Base-by-base conservation (phyloP, 192 early-diverging fungal genomes). In the Linderina pennispora region DNA sequence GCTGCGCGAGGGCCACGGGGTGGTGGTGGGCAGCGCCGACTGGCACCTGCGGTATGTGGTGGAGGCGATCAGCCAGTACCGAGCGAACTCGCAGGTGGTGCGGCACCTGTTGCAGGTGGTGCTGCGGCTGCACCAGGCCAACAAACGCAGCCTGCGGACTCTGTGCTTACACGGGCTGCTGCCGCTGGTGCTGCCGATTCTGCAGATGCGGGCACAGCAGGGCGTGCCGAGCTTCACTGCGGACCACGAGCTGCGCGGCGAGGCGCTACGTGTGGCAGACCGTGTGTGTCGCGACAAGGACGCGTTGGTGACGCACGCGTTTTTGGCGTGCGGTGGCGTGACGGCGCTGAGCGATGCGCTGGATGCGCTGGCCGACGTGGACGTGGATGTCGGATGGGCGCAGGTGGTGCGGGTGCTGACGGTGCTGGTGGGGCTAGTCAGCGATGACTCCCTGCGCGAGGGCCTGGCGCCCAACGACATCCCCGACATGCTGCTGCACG, bases 121-220 rank as follows among this genome's bases (percentile, higher is more conserved):
- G 44, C 67, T 67, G 33, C 58, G 64, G 0, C 55, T 74, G 45
- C 65, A 62, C 24, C 62, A 65, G 20, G 65, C 62, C 62, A 62
- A 65, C 25, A 36, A 45, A 7, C 53, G 50, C 16, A 62, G 61
- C 50, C 34, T 49, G 38, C 62, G 69, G 10, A 53, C 55, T 1
- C 63, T 65, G 42, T 65, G 69, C 31, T 41, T 73, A 32, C 62
- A 73, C 17, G 69, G 69, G 6, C 53, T 65, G 6, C 50, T 73
- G 9, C 69, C 62, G 14, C 53, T 65, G 15, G 47, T 73, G 2
- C 36, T 73, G 17, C 49, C 53, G 0, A 50, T 62, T 3, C 14
- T 65, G 18, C 38, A 50, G 28, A 53, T 42, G 10, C 47, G 45
- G 23, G 40, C 34, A 14, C 36, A 32, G 18, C 11, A 23, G 21